Evolutionary conservation across 805 yeast species (phyloP).

Genomic region (Candida methanosorbosa): DNA sequence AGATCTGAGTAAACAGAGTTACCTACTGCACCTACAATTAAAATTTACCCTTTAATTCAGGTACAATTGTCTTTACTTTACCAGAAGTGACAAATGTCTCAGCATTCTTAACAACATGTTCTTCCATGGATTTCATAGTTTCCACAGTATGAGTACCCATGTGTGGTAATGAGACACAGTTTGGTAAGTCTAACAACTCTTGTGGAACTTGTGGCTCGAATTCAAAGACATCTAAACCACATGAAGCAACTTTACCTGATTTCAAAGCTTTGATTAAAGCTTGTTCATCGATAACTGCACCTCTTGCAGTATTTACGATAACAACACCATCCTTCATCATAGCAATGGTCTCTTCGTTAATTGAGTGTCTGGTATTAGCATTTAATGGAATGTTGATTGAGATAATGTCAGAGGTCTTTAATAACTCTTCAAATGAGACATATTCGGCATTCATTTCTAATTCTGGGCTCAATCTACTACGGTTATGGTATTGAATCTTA

Average conservation of each 20-base stretch:
- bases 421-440: slow-evolving; percentile 61
- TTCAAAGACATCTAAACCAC: slow-evolving; percentile 73
- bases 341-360: slow-evolving; percentile 49
- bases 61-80: slow-evolving; percentile 67
- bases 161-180: slow-evolving; percentile 77
- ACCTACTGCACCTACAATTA: too few relatives aligned
- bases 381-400: slow-evolving; percentile 76
- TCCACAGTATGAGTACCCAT: slow-evolving; percentile 79
- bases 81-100: slow-evolving; percentile 51
- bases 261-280: slow-evolving; percentile 49
- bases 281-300: slow-evolving; percentile 67
- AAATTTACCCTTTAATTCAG: slow-evolving; percentile 43
- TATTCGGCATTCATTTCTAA: slow-evolving; percentile 65
- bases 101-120: slow-evolving; percentile 63
- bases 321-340: slow-evolving; percentile 77
- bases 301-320: slow-evolving; percentile 80
- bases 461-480: slow-evolving; percentile 48
- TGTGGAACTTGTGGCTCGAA: slow-evolving; percentile 62
- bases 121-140: slow-evolving; percentile 76
- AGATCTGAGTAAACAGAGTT: too few relatives aligned
- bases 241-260: slow-evolving; percentile 55
- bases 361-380: slow-evolving; percentile 56
- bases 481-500: slow-evolving; percentile 65
- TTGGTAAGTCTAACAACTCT: slow-evolving; percentile 54
- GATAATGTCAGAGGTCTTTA: slow-evolving; percentile 56